Conservation (phyloP, 441 rosid genomes). For the Metrosideros polymorpha region DNA sequence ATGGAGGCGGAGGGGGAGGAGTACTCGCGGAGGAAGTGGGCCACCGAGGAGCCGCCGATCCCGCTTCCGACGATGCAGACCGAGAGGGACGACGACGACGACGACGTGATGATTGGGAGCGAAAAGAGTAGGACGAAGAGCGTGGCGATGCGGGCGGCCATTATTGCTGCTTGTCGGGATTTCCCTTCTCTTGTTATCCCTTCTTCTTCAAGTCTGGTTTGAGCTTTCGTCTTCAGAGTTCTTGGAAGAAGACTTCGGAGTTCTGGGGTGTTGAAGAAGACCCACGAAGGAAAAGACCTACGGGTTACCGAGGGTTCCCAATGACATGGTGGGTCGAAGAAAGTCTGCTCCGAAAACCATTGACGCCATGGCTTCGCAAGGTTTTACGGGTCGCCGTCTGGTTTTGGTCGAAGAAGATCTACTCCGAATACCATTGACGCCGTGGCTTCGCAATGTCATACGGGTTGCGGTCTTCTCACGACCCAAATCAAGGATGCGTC, state of each 20-base stretch:
- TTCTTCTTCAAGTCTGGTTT: neutral
- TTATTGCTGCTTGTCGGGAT: neutral
- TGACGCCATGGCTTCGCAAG: neutral
- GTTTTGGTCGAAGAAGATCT: neutral
- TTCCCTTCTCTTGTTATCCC: neutral
- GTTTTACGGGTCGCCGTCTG: neutral
- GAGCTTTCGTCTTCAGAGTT: neutral
- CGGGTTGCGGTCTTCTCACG: neutral
- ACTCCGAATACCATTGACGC: neutral
- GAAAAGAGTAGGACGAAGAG: conserved; percentile 6
- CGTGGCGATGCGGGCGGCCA: neutral
- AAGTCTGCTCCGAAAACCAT: neutral
- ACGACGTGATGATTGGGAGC: conserved; percentile 1
- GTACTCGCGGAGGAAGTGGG: conserved; percentile 77
- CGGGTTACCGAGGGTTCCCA: neutral
- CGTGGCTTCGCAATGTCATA: fast-evolving
- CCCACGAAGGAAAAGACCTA: neutral
- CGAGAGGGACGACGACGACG: neutral
- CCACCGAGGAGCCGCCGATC: conserved; percentile 76
- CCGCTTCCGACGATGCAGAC: conserved; percentile 81
- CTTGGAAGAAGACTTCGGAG: neutral
- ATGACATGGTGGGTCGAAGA: neutral
- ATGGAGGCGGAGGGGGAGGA: conserved; percentile 6
- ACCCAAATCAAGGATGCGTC: too few species aligned
- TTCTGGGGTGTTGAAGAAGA: neutral